Conservation (phyloP, 1,284 basidiomycete species). For the Flammula alnicola region DNA sequence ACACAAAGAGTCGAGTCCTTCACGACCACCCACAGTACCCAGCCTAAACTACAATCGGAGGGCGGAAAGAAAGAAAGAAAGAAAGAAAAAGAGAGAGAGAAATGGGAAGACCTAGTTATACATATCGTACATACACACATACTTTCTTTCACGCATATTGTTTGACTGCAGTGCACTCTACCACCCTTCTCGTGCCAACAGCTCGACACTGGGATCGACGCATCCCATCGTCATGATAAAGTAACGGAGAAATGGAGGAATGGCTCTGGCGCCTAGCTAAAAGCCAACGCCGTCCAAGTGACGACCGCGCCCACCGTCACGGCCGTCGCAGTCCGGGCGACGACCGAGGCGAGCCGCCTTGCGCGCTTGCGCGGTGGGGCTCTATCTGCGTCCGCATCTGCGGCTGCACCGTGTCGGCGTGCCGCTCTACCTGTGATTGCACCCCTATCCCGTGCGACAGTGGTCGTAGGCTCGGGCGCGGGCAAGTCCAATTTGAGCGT, state of each 20-base stretch:
- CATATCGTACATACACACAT: conserved; percentile 4
- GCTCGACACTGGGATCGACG: neutral
- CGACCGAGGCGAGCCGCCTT: conserved; percentile 43
- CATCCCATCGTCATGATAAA: neutral
- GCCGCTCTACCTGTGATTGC: neutral
- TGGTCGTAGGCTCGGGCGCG: conserved; percentile 3
- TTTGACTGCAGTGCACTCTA: neutral
- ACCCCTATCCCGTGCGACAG: conserved; percentile 3
- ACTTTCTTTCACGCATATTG: no score
- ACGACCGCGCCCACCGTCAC: conserved; percentile 66
- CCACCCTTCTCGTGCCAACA: neutral
- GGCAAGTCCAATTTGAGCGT: no score
- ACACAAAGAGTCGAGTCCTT: no score
- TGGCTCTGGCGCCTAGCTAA: conserved; percentile 39
- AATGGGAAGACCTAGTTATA: conserved; percentile 2
- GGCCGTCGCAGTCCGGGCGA: conserved; percentile 60
- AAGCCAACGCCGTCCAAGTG: conserved; percentile 72
- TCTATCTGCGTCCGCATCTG: conserved; percentile 17
- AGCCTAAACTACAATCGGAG: no score
- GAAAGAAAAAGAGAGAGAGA: no score
- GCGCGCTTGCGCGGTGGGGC: conserved; percentile 52
- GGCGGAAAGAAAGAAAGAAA: neutral
- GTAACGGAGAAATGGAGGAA: neutral
- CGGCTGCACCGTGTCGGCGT: neutral
- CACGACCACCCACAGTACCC: no score